phyloP scores from a whole-genome alignment of 306 rosid genomes.

The Vicia sativa region DNA sequence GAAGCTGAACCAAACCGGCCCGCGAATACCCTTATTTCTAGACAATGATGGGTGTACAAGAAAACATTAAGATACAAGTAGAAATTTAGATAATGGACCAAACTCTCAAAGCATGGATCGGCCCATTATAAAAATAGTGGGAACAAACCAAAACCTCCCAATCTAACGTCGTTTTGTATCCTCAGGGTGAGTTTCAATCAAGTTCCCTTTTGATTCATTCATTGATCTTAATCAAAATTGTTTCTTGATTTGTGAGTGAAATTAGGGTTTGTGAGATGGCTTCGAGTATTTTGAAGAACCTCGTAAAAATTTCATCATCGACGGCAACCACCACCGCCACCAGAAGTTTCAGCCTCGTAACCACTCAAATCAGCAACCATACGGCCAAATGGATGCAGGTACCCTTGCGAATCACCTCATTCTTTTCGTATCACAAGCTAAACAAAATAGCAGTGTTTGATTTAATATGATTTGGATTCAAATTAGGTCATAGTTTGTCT shows the following conservation, averaged over 20 bases:
- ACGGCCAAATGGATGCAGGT: slow-evolving; percentile 96
- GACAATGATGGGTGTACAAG: neutral
- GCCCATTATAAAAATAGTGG: neutral
- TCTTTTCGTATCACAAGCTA: neutral
- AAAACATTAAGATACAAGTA: neutral
- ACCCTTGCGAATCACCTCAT: slow-evolving; percentile 9
- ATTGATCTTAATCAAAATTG: slow-evolving; percentile 20
- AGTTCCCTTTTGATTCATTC: slow-evolving; percentile 14
- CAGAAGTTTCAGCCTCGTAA: slow-evolving; percentile 60
- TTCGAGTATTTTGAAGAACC: slow-evolving; percentile 63
- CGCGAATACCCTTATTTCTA: neutral
- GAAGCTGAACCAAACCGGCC: too few species aligned
- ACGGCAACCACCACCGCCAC: slow-evolving; percentile 48
- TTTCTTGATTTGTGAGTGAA: slow-evolving; percentile 18
- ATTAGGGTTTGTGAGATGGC: slow-evolving; percentile 58
- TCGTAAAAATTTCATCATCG: slow-evolving; percentile 53
- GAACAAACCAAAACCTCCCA: neutral
- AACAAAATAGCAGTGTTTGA: neutral
- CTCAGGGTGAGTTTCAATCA: neutral
- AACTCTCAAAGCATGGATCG: slow-evolving; percentile 5
- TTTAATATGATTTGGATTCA: slow-evolving; percentile 13
- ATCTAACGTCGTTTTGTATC: neutral
- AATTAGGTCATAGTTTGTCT: slow-evolving; percentile 17
- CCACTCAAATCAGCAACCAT: slow-evolving; percentile 64
- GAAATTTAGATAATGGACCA: slow-evolving; percentile 1